Evolutionary conservation across 768 basidiomycete species (phyloP).

Genomic region (Dacryopinax primogenitus): DNA sequence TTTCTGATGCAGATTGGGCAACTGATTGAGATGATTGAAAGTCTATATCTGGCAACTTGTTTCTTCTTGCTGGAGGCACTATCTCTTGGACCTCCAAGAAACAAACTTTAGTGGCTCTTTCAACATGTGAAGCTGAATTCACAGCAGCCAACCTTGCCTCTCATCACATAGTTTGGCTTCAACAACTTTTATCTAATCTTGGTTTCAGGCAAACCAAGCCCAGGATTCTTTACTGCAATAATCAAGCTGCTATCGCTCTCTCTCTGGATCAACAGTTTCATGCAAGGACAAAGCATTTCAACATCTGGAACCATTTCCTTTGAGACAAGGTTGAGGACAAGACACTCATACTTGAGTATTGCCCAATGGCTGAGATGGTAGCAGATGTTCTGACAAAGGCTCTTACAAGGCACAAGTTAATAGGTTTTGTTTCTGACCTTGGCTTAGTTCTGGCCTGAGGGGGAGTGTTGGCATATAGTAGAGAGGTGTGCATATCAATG

Average conservation of each 20-base stretch:
- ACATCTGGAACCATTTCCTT: conserved; percentile 23
- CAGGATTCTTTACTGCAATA: conserved; percentile 13
- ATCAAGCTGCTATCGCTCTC: conserved; percentile 16
- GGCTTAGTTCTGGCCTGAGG: conserved; percentile 10
- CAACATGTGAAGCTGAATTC: conserved; percentile 11
- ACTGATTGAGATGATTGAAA: neutral
- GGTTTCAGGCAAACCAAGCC: neutral
- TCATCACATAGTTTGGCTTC: conserved; percentile 12
- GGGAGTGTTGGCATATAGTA: conserved; percentile 16
- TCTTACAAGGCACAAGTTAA: conserved; percentile 14
- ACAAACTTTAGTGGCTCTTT: conserved; percentile 1
- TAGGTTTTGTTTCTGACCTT: too few relatives aligned
- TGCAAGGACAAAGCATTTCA: too few relatives aligned
- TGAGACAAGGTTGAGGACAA: conserved; percentile 23
- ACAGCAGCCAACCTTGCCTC: neutral
- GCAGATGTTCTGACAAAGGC: conserved; percentile 35
- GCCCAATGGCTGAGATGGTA: conserved; percentile 26
- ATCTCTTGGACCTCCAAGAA: conserved; percentile 7
- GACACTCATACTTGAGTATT: conserved; percentile 22
- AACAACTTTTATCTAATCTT: conserved; percentile 10
- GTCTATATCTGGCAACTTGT: neutral
- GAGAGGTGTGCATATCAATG: too few relatives aligned
- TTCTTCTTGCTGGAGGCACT: neutral
- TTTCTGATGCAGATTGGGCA: neutral
- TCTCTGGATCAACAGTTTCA: too few relatives aligned